Percentiles rank a stretch among this genome's conserved stretches.
Conservation (phyloP, 495 filamentous ascomycete genomes). For the Cetradonia linearis region DNA sequence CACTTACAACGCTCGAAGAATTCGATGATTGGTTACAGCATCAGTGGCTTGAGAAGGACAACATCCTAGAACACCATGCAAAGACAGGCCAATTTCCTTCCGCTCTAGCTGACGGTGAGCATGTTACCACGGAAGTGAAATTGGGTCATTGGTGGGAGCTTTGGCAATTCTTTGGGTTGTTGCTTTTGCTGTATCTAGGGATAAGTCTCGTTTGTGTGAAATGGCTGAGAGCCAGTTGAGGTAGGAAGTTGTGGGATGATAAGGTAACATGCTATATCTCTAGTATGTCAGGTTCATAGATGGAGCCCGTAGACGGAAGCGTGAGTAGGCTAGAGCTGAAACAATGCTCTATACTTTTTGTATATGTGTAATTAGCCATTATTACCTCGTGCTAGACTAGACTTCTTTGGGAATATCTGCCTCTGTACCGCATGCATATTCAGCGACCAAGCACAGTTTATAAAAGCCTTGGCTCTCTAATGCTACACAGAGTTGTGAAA, state of each 20-base stretch:
- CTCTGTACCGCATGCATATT: too few relatives aligned
- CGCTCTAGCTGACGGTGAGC: conserved; percentile 33
- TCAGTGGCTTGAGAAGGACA: conserved; percentile 55
- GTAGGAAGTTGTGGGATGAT: too few relatives aligned
- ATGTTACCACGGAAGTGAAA: conserved; percentile 46
- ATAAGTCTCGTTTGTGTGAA: not conserved
- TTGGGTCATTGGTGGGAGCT: conserved; percentile 43
- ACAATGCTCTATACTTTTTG: too few relatives aligned
- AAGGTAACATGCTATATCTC: not conserved
- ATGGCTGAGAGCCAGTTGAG: not conserved
- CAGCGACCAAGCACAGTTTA: too few relatives aligned
- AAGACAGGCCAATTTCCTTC: conserved; percentile 50
- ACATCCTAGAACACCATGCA: conserved; percentile 45
- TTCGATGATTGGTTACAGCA: conserved; percentile 48
- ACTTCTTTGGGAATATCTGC: too few relatives aligned
- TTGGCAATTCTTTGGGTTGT: not conserved
- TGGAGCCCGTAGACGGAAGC: not conserved
- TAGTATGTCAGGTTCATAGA: too few relatives aligned
- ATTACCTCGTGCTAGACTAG: too few relatives aligned
- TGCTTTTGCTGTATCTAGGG: not conserved
- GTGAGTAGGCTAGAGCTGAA: too few relatives aligned
- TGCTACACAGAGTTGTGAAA: too few relatives aligned
- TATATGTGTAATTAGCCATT: too few relatives aligned
- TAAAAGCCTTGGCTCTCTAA: too few relatives aligned
- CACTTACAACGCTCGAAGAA: conserved; percentile 42